Percentiles rank a stretch among this genome's conserved stretches.
Evolutionary conservation across 305 asterid genomes (phyloP).

Genomic region (Nicotiana rustica): DNA sequence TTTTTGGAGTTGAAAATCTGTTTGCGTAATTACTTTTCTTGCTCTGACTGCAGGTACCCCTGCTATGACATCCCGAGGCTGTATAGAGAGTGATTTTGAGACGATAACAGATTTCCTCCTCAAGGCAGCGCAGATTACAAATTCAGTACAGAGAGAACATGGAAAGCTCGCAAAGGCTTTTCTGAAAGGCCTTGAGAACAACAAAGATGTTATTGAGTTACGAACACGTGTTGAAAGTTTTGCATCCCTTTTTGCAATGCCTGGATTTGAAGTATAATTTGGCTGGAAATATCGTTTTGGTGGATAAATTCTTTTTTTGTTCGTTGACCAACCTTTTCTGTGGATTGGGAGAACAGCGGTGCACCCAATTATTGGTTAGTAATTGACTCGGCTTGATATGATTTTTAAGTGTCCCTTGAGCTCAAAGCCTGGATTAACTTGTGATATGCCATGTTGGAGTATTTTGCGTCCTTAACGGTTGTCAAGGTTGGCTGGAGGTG

Average conservation of each 20-base stretch:
- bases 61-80: conserved; percentile 94
- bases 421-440: background rate
- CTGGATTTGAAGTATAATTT: conserved; percentile 66
- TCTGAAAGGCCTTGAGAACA: conserved; percentile 69
- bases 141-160: conserved; percentile 73
- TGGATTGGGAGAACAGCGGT: conserved; percentile 4
- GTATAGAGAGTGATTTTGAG: conserved; percentile 82
- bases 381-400: conserved; percentile 11
- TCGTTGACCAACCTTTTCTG: conserved; percentile 16
- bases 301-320: conserved; percentile 20
- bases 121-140: conserved; percentile 70
- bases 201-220: conserved; percentile 73
- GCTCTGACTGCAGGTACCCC: conserved; percentile 64
- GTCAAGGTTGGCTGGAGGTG: conserved; percentile 3
- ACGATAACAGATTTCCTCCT: conserved; percentile 75
- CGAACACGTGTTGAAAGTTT: conserved; percentile 63
- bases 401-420: background rate
- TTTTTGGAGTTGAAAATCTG: conserved; percentile 15
- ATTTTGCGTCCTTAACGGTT: conserved; percentile 1
- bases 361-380: conserved; percentile 16
- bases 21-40: background rate
- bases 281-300: background rate
- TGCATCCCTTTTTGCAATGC: conserved; percentile 79
- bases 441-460: background rate
- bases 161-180: conserved; percentile 69